Evolutionary conservation across 2,329 filamentous ascomycete genomes (phyloP).

Genomic region (Trichophyton benhamiae): DNA sequence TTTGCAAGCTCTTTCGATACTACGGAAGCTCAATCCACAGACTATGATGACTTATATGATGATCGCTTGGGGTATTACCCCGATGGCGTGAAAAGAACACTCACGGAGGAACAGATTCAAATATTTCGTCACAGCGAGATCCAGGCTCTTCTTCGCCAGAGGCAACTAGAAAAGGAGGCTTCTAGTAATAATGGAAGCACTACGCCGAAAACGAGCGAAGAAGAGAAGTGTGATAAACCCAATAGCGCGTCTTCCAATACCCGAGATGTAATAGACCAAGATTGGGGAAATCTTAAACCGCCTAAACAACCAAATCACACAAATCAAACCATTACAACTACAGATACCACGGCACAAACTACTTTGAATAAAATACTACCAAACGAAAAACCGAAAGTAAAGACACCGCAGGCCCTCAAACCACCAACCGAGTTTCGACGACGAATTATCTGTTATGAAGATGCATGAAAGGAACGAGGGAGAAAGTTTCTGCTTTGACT

Average conservation of each 20-base stretch:
- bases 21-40: background rate
- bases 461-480: background rate
- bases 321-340: background rate
- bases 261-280: background rate
- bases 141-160: constrained; percentile 52
- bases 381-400: too few relatives aligned
- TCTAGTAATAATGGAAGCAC: constrained; percentile 5
- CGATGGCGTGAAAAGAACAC: constrained; percentile 74
- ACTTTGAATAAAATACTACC: too few relatives aligned
- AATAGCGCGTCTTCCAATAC: background rate
- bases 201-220: constrained; percentile 4
- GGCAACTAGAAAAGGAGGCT: constrained; percentile 23
- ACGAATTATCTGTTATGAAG: background rate
- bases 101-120: constrained; percentile 81
- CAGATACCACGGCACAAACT: background rate
- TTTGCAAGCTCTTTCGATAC: background rate
- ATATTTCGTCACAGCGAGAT: constrained; percentile 87
- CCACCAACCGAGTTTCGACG: background rate
- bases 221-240: background rate
- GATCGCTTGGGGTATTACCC: constrained; percentile 70
- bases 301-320: background rate
- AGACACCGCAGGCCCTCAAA: background rate
- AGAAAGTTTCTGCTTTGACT: too few relatives aligned
- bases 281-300: background rate
- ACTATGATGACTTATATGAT: constrained; percentile 18